Conservation (phyloP, 1,284 basidiomycete genomes). For the Cystobasidiaceae sp. region DNA sequence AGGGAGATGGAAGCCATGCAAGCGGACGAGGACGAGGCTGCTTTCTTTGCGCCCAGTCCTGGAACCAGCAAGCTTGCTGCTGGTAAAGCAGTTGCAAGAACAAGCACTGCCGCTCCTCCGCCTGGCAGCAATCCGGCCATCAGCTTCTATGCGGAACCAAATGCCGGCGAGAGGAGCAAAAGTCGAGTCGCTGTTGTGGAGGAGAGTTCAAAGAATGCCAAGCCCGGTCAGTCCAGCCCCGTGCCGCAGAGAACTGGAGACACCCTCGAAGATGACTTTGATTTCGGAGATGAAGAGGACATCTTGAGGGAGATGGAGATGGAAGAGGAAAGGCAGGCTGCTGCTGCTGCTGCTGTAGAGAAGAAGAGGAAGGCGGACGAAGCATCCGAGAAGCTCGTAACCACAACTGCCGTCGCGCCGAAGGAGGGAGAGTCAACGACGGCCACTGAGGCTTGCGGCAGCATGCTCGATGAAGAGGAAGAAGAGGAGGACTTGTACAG, state of each 20-base stretch:
- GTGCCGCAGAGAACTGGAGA: background rate
- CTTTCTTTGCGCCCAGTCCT: background rate
- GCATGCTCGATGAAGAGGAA: background rate
- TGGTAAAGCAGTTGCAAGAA: background rate
- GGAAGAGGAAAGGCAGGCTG: background rate
- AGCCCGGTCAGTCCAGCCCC: background rate
- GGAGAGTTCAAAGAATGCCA: background rate
- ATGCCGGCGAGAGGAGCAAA: background rate
- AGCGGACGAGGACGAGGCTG: background rate
- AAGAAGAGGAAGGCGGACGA: background rate
- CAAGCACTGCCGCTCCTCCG: background rate
- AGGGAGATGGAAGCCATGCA: slow-evolving; percentile 20
- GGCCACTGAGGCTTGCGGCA: no score
- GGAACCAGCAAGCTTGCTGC: background rate
- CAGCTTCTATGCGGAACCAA: slow-evolving; percentile 15
- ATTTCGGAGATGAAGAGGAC: slow-evolving; percentile 32
- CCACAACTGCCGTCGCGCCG: background rate
- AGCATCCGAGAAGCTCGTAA: background rate
- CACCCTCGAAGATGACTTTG: slow-evolving; percentile 27
- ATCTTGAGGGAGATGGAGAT: slow-evolving; percentile 31
- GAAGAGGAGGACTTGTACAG: slow-evolving; percentile 10
- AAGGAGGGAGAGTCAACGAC: background rate
- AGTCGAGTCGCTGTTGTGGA: background rate
- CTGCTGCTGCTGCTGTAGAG: slow-evolving; percentile 1
- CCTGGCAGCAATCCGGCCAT: background rate